Evolutionary conservation across 345 rosid species (phyloP).

Genomic region (Rhodamnia argentea): DNA sequence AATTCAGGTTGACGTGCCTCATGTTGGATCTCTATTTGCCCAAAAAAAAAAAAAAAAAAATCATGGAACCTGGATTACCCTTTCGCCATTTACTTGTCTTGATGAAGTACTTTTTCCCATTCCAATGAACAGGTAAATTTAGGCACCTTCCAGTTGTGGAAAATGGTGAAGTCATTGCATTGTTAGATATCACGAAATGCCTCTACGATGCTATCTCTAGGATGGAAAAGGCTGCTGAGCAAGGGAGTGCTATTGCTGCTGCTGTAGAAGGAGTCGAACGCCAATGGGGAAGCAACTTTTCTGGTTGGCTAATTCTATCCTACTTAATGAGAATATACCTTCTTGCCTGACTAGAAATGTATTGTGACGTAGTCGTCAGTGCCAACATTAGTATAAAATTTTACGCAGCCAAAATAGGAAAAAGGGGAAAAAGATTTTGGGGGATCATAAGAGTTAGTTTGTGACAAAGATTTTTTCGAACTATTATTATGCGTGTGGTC

Average conservation of each 20-base stretch:
- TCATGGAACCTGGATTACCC: not conserved
- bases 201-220: slow-evolving; percentile 92
- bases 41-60: not conserved
- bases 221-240: slow-evolving; percentile 99
- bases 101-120: not conserved
- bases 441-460: not conserved
- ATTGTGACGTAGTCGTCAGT: not conserved
- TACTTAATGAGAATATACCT: not conserved
- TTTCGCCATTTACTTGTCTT: not conserved
- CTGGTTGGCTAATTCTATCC: slow-evolving; percentile 33
- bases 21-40: not conserved
- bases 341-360: not conserved
- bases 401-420: not conserved
- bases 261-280: slow-evolving; percentile 99
- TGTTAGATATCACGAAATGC: slow-evolving; percentile 94
- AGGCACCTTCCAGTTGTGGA: slow-evolving; percentile 99
- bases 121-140: slow-evolving; percentile 54
- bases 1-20: not conserved
- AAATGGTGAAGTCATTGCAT: slow-evolving; percentile 94
- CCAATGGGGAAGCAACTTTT: slow-evolving; percentile 68
- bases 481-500: not conserved
- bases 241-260: slow-evolving; percentile 94
- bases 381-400: not conserved
- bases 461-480: not conserved
- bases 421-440: not conserved